Conservation (phyloP, 768 basidiomycete genomes). For the Vishniacozyma victoriae region DNA sequence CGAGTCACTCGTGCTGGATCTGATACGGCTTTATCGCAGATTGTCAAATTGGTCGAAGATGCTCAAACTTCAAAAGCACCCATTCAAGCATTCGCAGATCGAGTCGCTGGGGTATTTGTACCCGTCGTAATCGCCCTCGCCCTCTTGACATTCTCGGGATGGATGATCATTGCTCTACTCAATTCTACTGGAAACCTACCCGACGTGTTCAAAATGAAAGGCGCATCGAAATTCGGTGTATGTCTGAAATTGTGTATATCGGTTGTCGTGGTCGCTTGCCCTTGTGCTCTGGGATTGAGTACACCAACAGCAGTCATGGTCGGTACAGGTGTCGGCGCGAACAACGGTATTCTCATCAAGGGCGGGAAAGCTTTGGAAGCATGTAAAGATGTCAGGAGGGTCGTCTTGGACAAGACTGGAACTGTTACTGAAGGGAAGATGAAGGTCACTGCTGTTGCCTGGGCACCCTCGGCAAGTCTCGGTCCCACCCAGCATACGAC, state of each 20-base stretch:
- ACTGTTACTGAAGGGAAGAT: slow-evolving; percentile 95
- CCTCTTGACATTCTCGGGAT: slow-evolving; percentile 68
- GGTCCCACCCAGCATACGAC: slow-evolving; percentile 1
- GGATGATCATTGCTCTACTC: slow-evolving; percentile 66
- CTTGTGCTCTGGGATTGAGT: slow-evolving; percentile 90
- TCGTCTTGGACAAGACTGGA: slow-evolving; percentile 95
- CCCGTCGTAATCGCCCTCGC: slow-evolving; percentile 82
- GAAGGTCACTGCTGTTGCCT: slow-evolving; percentile 66
- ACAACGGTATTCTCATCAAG: slow-evolving; percentile 97
- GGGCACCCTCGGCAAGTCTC: slow-evolving; percentile 51
- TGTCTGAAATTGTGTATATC: slow-evolving; percentile 96
- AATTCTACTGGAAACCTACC: slow-evolving; percentile 56
- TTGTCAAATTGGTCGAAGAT: slow-evolving; percentile 93
- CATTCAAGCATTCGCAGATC: slow-evolving; percentile 94
- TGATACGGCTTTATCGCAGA: slow-evolving; percentile 92
- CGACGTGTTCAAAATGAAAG: slow-evolving; percentile 73
- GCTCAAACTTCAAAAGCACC: slow-evolving; percentile 98
- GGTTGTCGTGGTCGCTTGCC: slow-evolving; percentile 96
- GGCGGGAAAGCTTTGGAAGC: slow-evolving; percentile 91
- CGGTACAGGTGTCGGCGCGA: slow-evolving; percentile 91
- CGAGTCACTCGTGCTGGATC: slow-evolving; percentile 88
- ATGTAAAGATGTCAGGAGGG: slow-evolving; percentile 69
- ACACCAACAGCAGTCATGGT: slow-evolving; percentile 99
- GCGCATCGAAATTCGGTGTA: slow-evolving; percentile 73
- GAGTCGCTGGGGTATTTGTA: slow-evolving; percentile 89